Evolutionary conservation across 148 eudicot genomes (phyloP), one percentile per base, ranked within the genome.

Genomic region (Chenopodium quinoa): DNA sequence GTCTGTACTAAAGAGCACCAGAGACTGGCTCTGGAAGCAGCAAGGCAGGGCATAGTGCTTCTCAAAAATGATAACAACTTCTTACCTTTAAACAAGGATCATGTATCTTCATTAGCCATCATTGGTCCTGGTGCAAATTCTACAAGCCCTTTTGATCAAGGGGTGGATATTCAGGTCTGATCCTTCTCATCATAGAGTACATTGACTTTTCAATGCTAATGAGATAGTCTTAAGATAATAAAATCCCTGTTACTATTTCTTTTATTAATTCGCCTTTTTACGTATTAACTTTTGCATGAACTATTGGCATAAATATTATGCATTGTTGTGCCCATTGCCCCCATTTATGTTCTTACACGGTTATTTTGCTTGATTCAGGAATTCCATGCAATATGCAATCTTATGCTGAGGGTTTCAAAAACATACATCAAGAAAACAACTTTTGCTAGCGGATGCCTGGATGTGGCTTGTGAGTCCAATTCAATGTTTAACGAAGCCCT

Each of bases 41-140:
- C 93, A 71, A 87, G 85, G 85, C 94, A 97, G 79, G 97, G 99
- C 82, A 92, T 94, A 81, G 99, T 97, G 84, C 97, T 97, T 78
- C 90, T 97, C 23, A 94, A 94, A 88, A 97, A 89, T 20, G 83
- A 90, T 17, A 23, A 23, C 25, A 90, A 90, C 75, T 85, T 91
- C 78, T 82, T 97, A 76, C 99, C 99, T 52, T 85, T 92, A 73
- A 82, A 86, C 54, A 92, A 87, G 82, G 79, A 87, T 72, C 80
- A 50, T 47, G 81, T 92, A 70, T 82, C 95, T 73, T 91, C 95
- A 58, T 80, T 94, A 69, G 97, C 91, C 76, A 79, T 94, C 65
- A 86, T 97, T 85, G 99, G 99, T 73, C 98, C 97, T 11, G 85
- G 91, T 84, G 95, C 97, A 78, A 91, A 92, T 83, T 44, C 74